phyloP scores from a whole-genome alignment of 202 grass and related monocot genomes.

The Eragrostis tef region DNA sequence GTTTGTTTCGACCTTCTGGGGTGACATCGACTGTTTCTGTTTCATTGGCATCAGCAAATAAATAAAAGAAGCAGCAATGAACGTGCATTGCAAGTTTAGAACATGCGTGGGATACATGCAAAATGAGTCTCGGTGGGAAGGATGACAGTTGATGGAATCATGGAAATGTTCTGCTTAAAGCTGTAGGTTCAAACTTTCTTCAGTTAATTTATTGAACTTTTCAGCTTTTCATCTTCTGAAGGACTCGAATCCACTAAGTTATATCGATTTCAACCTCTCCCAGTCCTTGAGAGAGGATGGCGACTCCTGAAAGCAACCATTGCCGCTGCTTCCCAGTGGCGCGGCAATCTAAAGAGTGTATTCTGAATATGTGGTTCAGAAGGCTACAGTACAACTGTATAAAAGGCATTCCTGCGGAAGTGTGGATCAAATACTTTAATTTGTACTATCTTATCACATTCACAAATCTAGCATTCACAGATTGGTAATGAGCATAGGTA shows the following conservation, averaged over 20 bases:
- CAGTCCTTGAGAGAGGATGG: background rate
- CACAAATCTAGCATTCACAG: background rate
- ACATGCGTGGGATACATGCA: too few relatives aligned
- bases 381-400: background rate
- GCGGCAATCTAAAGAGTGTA: background rate
- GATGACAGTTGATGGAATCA: background rate
- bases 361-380: background rate
- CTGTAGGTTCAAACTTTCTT: too few relatives aligned
- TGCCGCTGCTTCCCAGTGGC: background rate
- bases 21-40: background rate
- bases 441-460: background rate
- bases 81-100: too few relatives aligned
- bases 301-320: conserved; percentile 7
- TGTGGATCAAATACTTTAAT: background rate
- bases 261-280: conserved; percentile 5
- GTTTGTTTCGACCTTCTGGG: background rate
- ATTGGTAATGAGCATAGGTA: background rate
- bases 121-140: too few relatives aligned
- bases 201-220: too few relatives aligned
- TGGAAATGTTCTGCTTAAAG: background rate
- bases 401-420: background rate
- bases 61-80: background rate
- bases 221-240: background rate
- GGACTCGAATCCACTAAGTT: background rate
- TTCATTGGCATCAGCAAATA: background rate